These are phyloP conservation scores for Naganishia vaughanmartiniae DNA, from an alignment of 768 basidiomycete genomes.

Conservation along the genomic window DNA sequence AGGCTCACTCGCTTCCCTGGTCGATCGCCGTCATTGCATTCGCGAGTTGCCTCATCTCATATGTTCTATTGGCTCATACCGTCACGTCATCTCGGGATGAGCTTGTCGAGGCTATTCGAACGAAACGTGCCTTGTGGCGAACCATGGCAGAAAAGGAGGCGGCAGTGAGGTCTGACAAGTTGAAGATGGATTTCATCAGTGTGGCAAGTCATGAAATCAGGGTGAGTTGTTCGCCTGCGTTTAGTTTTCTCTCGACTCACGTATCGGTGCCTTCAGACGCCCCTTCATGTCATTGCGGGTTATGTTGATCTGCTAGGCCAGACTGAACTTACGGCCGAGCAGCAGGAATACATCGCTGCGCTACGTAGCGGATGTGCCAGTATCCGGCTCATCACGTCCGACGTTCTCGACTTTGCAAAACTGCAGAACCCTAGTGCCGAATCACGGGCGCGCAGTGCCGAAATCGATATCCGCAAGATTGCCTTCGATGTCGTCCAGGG, in stretches of 20 bases:
- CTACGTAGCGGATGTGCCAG: constrained; percentile 23
- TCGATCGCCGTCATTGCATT: constrained; percentile 26
- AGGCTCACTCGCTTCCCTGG: constrained; percentile 15
- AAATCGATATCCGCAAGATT: constrained; percentile 24
- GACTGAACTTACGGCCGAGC: constrained; percentile 23
- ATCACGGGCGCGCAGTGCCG: constrained; percentile 15
- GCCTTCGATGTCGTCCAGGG: constrained; percentile 19
- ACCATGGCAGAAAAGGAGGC: constrained; percentile 26
- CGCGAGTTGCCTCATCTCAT: constrained; percentile 22
- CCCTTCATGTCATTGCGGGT: constrained; percentile 26
- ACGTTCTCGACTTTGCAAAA: constrained; percentile 29
- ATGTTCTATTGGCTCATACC: constrained; percentile 24
- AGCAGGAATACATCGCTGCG: constrained; percentile 24
- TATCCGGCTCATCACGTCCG: constrained; percentile 28
- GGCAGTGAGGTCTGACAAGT: constrained; percentile 22
- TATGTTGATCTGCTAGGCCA: constrained; percentile 24
- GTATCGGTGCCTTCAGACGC: neutral
- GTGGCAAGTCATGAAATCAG: constrained; percentile 29
- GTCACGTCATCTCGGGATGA: constrained; percentile 26
- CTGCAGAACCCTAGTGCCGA: constrained; percentile 24
- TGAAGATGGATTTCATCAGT: constrained; percentile 30
- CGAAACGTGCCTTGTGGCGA: constrained; percentile 25
- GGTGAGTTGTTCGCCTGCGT: neutral
- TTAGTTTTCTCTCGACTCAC: neutral
- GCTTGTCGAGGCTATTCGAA: constrained; percentile 23